phyloP scores from a whole-genome alignment of 139 green algal species.

The Edaphochlamys debaryana region DNA sequence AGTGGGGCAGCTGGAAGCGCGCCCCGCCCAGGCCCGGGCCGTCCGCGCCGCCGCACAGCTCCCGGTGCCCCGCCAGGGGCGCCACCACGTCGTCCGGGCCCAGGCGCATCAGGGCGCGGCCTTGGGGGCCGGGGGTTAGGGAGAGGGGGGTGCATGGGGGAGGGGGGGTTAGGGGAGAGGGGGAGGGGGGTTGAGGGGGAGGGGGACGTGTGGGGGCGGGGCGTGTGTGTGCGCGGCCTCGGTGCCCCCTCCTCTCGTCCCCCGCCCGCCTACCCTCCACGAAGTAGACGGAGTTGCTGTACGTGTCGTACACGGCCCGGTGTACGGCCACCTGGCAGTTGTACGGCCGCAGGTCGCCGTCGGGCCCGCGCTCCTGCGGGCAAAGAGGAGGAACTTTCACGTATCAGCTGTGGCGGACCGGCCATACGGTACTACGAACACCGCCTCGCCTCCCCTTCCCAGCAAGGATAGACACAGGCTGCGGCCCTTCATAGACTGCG shows the following conservation, averaged over 20 bases:
- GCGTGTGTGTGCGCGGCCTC: not conserved
- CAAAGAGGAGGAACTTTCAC: no score
- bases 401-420: no score
- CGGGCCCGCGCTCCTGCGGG: constrained; percentile 12
- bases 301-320: constrained; percentile 13
- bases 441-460: no score
- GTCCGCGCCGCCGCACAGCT: constrained; percentile 10
- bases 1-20: constrained; percentile 27
- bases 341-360: constrained; percentile 10
- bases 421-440: no score
- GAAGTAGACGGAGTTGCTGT: constrained; percentile 11
- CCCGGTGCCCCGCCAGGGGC: constrained; percentile 6
- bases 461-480: no score
- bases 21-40: not conserved
- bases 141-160: not conserved
- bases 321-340: constrained; percentile 22
- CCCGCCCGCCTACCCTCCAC: not conserved
- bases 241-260: not conserved
- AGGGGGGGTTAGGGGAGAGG: not conserved
- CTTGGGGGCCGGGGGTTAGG: not conserved
- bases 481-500: no score
- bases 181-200: not conserved
- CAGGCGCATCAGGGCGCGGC: constrained; percentile 27
- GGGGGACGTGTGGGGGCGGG: not conserved
- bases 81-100: constrained; percentile 11